A percentile compares a stretch with the other conserved stretches of the same genome.
Conservation (phyloP, 208 protist species). For the Naegleria gruberi region DNA sequence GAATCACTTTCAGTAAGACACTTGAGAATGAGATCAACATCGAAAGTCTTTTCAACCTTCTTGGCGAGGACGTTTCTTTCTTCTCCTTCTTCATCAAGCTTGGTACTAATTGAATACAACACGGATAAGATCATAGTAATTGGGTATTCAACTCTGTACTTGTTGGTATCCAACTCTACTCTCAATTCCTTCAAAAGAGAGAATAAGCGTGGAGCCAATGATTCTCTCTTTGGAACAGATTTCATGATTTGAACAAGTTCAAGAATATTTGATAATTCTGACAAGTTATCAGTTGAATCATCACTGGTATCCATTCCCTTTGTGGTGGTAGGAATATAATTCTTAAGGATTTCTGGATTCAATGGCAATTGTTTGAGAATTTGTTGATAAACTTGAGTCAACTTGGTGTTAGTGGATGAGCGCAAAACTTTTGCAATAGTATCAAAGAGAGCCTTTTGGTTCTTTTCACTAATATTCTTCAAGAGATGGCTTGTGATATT, state of each 20-base stretch:
- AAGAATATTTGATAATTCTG: neutral
- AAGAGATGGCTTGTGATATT: neutral
- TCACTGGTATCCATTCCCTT: neutral
- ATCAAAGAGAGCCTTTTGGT: neutral
- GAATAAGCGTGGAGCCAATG: neutral
- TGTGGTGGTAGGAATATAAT: neutral
- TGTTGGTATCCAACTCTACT: neutral
- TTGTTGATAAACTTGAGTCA: neutral
- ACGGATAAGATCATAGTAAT: neutral
- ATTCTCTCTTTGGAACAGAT: neutral
- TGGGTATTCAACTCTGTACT: neutral
- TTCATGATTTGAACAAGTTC: constrained; percentile 1
- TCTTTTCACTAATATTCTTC: neutral
- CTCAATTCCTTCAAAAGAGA: neutral
- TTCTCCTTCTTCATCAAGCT: neutral
- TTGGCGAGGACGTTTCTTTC: neutral
- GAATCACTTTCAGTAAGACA: neutral
- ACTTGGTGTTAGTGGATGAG: neutral
- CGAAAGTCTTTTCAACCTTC: neutral
- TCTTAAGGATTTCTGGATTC: neutral
- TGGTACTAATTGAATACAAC: neutral
- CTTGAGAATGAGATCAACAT: neutral
- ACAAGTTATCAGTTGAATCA: neutral
- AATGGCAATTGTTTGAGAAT: neutral
- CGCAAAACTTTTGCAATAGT: neutral